Evolutionary conservation across 345 rosid genomes (phyloP).

Genomic region (Populus euphratica): DNA sequence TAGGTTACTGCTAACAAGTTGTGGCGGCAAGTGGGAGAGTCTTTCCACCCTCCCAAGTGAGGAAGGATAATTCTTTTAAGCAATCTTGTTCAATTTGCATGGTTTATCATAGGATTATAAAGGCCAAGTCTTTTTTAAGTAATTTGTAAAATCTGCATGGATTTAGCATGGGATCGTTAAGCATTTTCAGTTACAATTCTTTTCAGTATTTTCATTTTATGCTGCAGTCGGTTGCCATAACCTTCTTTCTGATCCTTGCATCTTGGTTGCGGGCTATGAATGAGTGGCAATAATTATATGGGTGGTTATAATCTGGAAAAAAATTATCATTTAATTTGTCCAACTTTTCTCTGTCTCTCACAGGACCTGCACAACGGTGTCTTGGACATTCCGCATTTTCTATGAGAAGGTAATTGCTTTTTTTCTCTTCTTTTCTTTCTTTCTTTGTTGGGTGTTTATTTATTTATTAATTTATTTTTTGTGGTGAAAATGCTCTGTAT

Average conservation of each 20-base stretch:
- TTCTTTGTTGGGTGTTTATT: not conserved
- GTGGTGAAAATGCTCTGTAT: not conserved
- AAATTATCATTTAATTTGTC: not conserved
- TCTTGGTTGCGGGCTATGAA: not conserved
- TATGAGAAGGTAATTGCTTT: conserved; percentile 68
- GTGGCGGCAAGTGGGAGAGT: conserved; percentile 92
- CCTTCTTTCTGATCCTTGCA: not conserved
- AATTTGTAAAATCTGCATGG: not conserved
- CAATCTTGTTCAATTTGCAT: not conserved
- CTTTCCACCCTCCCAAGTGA: conserved; percentile 91
- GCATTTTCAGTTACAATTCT: not conserved
- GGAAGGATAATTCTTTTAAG: conserved; percentile 15
- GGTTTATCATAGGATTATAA: not conserved
- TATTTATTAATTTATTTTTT: not conserved
- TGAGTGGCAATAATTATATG: not conserved
- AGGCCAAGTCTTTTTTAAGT: not conserved
- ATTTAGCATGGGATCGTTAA: not conserved
- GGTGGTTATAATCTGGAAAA: not conserved
- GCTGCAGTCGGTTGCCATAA: not conserved
- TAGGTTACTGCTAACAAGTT: conserved; percentile 75
- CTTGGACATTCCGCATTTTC: conserved; percentile 89
- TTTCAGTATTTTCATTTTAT: not conserved
- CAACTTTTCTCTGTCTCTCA: conserved; percentile 5
- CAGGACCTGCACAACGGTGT: conserved; percentile 93
- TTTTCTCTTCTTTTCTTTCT: not conserved